phyloP scores from a whole-genome alignment of 2,329 filamentous ascomycete species.

The Microdochium nivale region DNA sequence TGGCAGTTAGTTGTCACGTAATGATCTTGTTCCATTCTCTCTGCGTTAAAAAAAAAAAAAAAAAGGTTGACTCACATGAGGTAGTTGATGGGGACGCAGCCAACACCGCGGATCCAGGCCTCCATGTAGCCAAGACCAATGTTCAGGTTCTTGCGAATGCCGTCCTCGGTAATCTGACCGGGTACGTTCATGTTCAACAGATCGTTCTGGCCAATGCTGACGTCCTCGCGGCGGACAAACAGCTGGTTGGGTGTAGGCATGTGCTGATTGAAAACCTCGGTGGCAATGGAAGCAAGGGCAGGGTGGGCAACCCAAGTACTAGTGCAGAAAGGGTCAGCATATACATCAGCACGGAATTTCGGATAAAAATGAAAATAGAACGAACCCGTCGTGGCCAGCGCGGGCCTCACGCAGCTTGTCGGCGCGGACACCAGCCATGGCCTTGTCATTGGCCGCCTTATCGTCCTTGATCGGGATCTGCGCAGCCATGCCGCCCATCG shows the following conservation, averaged over 20 bases:
- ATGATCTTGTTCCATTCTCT: too few relatives aligned
- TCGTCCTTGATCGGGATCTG: conserved; percentile 99
- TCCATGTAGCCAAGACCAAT: conserved; percentile 98
- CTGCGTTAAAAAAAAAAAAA: too few relatives aligned
- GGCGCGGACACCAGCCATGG: conserved; percentile 85
- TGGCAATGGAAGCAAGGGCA: conserved; percentile 77
- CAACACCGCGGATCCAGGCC: conserved; percentile 89
- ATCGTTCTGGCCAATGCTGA: conserved; percentile 77
- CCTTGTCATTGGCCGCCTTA: conserved; percentile 79
- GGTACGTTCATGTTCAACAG: conserved; percentile 98
- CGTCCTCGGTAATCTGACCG: conserved; percentile 82
- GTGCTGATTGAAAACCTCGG: conserved; percentile 92
- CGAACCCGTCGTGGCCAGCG: conserved; percentile 79
- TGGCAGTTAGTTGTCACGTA: background rate
- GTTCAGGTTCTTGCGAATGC: conserved; percentile 95
- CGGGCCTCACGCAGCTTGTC: conserved; percentile 96
- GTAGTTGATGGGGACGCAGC: conserved; percentile 96
- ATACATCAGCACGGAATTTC: background rate
- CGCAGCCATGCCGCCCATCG: conserved; percentile 97
- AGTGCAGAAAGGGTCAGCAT: background rate
- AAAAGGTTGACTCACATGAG: conserved; percentile 62
- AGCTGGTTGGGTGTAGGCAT: conserved; percentile 99
- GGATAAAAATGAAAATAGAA: conserved; percentile 2
- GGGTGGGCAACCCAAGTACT: conserved; percentile 94
- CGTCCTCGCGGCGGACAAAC: conserved; percentile 83